A percentile compares a stretch with the other conserved stretches of the same genome.
These are phyloP conservation scores for Akanthomyces dipterigenus DNA, from an alignment of 2,329 filamentous ascomycete genomes.

Conservation along the genomic window DNA sequence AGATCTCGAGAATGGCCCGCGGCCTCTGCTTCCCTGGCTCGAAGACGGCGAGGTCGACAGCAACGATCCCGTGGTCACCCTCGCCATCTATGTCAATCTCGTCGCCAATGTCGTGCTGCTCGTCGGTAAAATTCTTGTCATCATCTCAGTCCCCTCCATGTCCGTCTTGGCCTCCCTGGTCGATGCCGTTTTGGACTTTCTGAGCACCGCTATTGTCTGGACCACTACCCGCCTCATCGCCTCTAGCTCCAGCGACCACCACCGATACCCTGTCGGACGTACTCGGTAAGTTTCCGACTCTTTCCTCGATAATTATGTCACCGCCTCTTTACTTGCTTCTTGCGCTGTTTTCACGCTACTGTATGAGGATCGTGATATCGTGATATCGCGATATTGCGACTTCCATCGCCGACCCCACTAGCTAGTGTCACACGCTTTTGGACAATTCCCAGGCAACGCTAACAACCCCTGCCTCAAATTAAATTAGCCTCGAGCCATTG, in stretches of 20 bases:
- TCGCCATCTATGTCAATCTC: conserved; percentile 84
- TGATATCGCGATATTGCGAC: neutral
- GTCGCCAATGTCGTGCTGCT: conserved; percentile 70
- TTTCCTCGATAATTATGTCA: neutral
- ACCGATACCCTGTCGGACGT: conserved; percentile 72
- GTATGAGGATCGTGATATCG: neutral
- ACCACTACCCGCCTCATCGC: conserved; percentile 66
- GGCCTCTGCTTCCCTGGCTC: conserved; percentile 56
- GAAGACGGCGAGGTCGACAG: conserved; percentile 68
- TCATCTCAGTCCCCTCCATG: conserved; percentile 71
- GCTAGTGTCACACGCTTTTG: neutral
- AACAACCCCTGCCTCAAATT: conserved; percentile 10
- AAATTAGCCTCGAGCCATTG: conserved; percentile 61
- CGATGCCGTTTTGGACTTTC: conserved; percentile 72
- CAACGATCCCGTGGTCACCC: conserved; percentile 66
- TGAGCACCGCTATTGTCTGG: conserved; percentile 77
- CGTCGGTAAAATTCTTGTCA: conserved; percentile 68
- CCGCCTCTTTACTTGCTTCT: neutral
- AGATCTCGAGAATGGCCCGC: conserved; percentile 23
- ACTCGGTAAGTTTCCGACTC: conserved; percentile 35
- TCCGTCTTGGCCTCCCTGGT: conserved; percentile 75
- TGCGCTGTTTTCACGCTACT: neutral
- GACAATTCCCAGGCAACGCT: conserved; percentile 11
- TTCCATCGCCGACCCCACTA: neutral
- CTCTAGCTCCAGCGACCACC: conserved; percentile 59